Conservation (phyloP, 208 protist species). For the Trypanosoma mega region DNA sequence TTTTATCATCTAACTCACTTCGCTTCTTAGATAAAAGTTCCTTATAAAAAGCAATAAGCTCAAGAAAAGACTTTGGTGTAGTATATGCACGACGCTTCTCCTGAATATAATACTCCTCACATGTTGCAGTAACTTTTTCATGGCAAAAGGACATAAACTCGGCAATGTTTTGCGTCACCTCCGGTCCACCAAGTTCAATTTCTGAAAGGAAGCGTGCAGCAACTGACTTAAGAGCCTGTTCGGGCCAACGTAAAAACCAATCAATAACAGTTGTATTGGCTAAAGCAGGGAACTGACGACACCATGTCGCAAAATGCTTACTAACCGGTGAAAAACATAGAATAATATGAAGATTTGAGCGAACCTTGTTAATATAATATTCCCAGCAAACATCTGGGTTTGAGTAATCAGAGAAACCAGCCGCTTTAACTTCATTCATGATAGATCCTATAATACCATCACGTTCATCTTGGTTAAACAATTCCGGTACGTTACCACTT, state of each 20-base stretch:
- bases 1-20: constrained; percentile 88
- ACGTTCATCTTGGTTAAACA: constrained; percentile 94
- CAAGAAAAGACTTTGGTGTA: constrained; percentile 99
- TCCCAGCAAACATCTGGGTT: constrained; percentile 94
- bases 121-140: constrained; percentile 92
- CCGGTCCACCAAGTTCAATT: constrained; percentile 88
- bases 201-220: constrained; percentile 92
- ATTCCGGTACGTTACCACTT: constrained; percentile 96
- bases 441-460: constrained; percentile 90
- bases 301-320: constrained; percentile 96
- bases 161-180: constrained; percentile 86
- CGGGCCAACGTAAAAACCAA: constrained; percentile 99
- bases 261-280: constrained; percentile 98
- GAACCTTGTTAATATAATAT: constrained; percentile 97
- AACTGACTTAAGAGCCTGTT: constrained; percentile 97
- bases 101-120: constrained; percentile 91
- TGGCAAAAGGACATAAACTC: constrained; percentile 97
- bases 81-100: constrained; percentile 98
- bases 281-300: constrained; percentile 98
- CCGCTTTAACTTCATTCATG: constrained; percentile 91
- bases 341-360: constrained; percentile 96
- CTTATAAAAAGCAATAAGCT: constrained; percentile 98
- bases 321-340: constrained; percentile 98
- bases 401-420: constrained; percentile 88
- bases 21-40: constrained; percentile 93